These are phyloP conservation scores for Evernia prunastri DNA, from an alignment of 495 filamentous ascomycete genomes.

Conservation along the genomic window DNA sequence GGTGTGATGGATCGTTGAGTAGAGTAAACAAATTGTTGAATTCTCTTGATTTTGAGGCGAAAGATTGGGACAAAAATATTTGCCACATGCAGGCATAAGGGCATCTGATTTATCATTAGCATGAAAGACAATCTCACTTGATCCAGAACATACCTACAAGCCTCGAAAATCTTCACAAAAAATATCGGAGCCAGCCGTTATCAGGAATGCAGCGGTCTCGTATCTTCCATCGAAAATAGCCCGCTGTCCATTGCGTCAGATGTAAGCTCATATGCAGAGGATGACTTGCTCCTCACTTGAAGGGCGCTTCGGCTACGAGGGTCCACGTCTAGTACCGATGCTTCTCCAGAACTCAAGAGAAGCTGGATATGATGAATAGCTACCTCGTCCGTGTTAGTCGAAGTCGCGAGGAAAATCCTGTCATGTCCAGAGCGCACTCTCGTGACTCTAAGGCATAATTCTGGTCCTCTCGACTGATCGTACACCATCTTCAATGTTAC, in stretches of 20 bases:
- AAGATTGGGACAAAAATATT: neutral
- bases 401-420: neutral
- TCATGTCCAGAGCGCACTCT: neutral
- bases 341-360: constrained; percentile 4
- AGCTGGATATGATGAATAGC: neutral
- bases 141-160: neutral
- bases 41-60: neutral
- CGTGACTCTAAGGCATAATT: constrained; percentile 9
- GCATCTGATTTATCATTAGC: neutral
- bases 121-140: neutral
- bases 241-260: neutral
- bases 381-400: neutral
- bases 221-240: neutral
- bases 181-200: constrained; percentile 10
- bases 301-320: neutral
- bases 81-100: neutral
- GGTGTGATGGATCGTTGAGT: neutral
- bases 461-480: constrained; percentile 4
- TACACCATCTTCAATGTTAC: neutral
- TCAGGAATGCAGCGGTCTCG: neutral
- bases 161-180: neutral
- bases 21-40: neutral
- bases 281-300: neutral
- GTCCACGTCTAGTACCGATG: constrained; percentile 14
- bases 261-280: neutral